Base-by-base conservation (phyloP, 2,329 filamentous ascomycete species). In the Arthrobotrys conoides region DNA sequence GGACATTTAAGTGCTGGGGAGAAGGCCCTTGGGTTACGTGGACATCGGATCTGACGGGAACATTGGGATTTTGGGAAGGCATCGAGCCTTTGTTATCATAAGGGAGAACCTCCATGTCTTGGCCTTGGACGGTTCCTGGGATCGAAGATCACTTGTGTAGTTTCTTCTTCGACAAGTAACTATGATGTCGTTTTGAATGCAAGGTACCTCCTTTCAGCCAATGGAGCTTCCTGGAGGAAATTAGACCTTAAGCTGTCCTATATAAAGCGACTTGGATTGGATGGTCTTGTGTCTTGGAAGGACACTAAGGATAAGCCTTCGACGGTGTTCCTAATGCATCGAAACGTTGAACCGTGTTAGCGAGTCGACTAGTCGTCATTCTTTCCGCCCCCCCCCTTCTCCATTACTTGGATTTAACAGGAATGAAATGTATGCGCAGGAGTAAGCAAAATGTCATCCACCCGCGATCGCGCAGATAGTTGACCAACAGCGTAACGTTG, bases 41-140 rank as follows among this genome's bases (percentile, higher is more conserved):
- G 49, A 44, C 65, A 44, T 76, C 72, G 61, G 73, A 30, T 77
- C 73, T 69, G 36, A 41, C 55, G 48, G 75, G 30, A 48, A 36
- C 24, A 33, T 61, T 71, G 33, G 73, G 65, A 20, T 27, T 67
- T 36, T 65, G 66, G 51, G 75, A 38, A 49, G 68, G 63, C 75
- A 78, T 68, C 46, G 63, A 30, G 75, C 75, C 41, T 78, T 78
- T 78, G 71, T 78, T 78, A 61, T 78, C 68, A 18, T 68, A 71
- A 33, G 67, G 41, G 33, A 68, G 51, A 24, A 48, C 72, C 20
- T 77, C 72, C 67, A 77, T 77, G 57, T 71, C 61, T 69, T 46
- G 66, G 41, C 20, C 46, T 48, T 48, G 51, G 41, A 41, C 36
- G 30, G 66, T 61, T 67, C 66, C 59, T 51, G 61, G 38, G 44